Base-by-base conservation (phyloP, 2,329 filamentous ascomycete genomes). In the Bimuria novae-zelandiae region DNA sequence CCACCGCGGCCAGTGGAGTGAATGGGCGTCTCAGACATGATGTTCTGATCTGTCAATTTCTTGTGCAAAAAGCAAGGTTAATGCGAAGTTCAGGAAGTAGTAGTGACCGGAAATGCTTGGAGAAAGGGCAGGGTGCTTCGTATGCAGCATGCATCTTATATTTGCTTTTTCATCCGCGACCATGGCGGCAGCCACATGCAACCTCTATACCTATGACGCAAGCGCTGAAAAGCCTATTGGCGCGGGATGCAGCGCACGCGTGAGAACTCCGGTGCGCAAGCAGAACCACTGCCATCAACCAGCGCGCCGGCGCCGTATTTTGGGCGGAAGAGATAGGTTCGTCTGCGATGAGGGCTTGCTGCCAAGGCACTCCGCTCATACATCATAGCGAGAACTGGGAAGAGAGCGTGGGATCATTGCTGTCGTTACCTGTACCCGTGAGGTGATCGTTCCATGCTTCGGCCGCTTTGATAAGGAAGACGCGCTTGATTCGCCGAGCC, bases 1-100 rank as follows among this genome's bases (percentile, higher is more conserved):
- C 82, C 82, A 71, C 82, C 82, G 58, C 82, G 81, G 53, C 82
- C 82, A 59, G 83, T 83, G 19, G 82, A 84, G 56, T 80, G 77
- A 50, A 81, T 74, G 7, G 75, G 76, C 45, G 56, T 57, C 16
- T 59, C 57, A 53, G 71, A 58, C 69, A 71, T 74, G 22, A 25
- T 66, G 54, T 17, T 51, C 25, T 39, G 19, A 42, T 52, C 49
- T 11, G 16, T 44, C 25, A 35, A 30, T 16, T 19, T 23, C n/a
- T 27, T 25, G 22, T 22, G 25, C 22, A 44, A 36, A 56, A 56
- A 58, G 54, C 30, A 58, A 64, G 49, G 43, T 23, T 42, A 17
- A 32, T 42, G 55, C 17, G 25, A 40, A 49, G 40, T 52, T 56
- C 54, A 55, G 54, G 54, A 47, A 23, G 57, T 11, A 25, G n/a